Evolutionary conservation across 2,329 filamentous ascomycete species (phyloP), one percentile per base, ranked within the genome.

Genomic region (Coleophoma cylindrospora): DNA sequence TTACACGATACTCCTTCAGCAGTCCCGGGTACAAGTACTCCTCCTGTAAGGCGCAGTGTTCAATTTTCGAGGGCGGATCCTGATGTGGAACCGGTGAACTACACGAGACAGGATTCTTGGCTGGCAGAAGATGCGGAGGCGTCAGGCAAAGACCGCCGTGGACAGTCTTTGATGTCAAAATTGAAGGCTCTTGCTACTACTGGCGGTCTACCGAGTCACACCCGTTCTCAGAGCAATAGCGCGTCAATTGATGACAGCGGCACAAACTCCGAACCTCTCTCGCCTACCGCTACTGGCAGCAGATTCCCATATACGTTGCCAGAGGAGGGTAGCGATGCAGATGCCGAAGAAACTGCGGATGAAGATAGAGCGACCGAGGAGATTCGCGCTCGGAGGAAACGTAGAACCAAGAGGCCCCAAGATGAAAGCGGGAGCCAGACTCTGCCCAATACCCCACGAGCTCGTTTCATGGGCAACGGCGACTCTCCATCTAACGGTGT

Each of bases 291-390:
- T 76, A 37, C 61, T 67, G 19, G 69, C 74, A 72, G 69, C 74
- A 72, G 74, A 50, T 72, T 81, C 55, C 78, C 78, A 10, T 72
- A 76, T 17, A 80, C 76, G 1, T 65, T 83, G 49, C 65, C 69
- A 52, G 77, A 79, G 52, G 78, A 77, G 54, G 83, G 81, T 17
- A 88, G 83, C 64, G 89, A 91, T 65, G 82, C 76, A 13, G 85
- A 87, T 65, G 89, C 86, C 1, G 91, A 95, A 64, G 89, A 94
- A 64, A 95, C 90, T 41, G 88, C 84, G 0, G 89, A 91, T 47
- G 91, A 96, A 63, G 77, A 76, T n/a, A 70, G 71, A 15, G 61
- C 68, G n/a, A 64, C 70, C 13, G 72, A 74, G 47, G 61, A 68
- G 27, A 60, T 68, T 2, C 79, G 77, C 54, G 74, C 74, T 33